A percentile compares a stretch with the other conserved stretches of the same genome.
Conservation (phyloP, 2,329 filamentous ascomycete genomes). For the Calycina herbarum region DNA sequence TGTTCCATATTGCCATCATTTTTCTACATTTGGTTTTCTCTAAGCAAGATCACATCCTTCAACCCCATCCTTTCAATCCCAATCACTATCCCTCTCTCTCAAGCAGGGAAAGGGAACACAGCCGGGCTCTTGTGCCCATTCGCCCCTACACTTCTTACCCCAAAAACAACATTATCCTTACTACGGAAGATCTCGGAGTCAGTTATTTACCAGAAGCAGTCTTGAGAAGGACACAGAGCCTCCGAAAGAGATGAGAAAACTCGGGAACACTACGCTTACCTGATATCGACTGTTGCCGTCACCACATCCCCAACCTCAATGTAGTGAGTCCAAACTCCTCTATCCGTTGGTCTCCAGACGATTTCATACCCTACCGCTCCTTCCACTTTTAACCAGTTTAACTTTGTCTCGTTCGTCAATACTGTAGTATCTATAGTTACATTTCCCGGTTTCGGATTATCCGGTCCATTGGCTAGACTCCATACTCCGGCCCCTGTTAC, state of each 20-base stretch:
- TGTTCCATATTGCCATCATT: too few species aligned
- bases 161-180: slow-evolving; percentile 60
- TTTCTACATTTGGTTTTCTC: too few species aligned
- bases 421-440: slow-evolving; percentile 49
- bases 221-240: too few species aligned
- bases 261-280: slow-evolving; percentile 19
- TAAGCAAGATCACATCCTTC: background rate
- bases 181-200: too few species aligned
- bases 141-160: slow-evolving; percentile 50
- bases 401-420: slow-evolving; percentile 49
- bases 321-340: slow-evolving; percentile 48
- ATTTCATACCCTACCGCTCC: slow-evolving; percentile 52
- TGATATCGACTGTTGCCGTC: slow-evolving; percentile 47
- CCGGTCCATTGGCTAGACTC: slow-evolving; percentile 53
- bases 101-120: slow-evolving; percentile 12
- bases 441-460: slow-evolving; percentile 44
- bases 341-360: slow-evolving; percentile 53
- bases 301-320: slow-evolving; percentile 50
- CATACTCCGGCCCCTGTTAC: slow-evolving; percentile 57
- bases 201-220: too few species aligned
- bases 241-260: too few species aligned
- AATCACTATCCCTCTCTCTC: background rate
- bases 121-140: slow-evolving; percentile 53
- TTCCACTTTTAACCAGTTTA: slow-evolving; percentile 50
- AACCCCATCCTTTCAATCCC: too few species aligned